Evolutionary conservation across 1,284 basidiomycete species (phyloP).

Genomic region (Austropuccinia psidii): DNA sequence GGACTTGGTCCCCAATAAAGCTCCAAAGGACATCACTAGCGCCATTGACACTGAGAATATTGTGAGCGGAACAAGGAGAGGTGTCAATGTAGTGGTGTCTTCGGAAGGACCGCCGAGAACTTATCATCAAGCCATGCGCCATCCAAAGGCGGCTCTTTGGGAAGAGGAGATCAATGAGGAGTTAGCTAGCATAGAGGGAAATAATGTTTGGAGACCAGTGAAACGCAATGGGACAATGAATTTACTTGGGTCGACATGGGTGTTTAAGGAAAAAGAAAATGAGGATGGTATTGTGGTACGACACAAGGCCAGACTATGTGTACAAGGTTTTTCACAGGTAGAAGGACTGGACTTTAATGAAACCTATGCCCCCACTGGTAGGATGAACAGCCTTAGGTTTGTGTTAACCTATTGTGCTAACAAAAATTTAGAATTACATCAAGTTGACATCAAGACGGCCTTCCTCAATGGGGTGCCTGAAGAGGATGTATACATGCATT

Average conservation of each 20-base stretch:
- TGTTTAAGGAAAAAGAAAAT: neutral
- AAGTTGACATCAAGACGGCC: conserved; percentile 51
- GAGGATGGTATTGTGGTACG: neutral
- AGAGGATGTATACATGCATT: conserved; percentile 49
- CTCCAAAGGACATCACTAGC: neutral
- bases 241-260: neutral
- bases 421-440: conserved; percentile 47
- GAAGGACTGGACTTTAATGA: neutral
- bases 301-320: neutral
- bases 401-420: conserved; percentile 49
- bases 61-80: too few relatives aligned
- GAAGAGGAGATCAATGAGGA: neutral
- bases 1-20: neutral
- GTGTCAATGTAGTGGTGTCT: too few relatives aligned
- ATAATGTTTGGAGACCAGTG: neutral
- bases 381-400: conserved; percentile 46
- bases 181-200: neutral
- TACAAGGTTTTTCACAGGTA: neutral
- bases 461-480: conserved; percentile 51
- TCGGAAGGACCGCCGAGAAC: too few relatives aligned
- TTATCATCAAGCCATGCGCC: neutral
- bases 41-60: neutral
- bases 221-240: neutral
- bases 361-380: conserved; percentile 47
- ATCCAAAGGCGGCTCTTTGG: neutral